phyloP scores from a whole-genome alignment of 805 yeast species.

The Komagataella pseudopastoris region DNA sequence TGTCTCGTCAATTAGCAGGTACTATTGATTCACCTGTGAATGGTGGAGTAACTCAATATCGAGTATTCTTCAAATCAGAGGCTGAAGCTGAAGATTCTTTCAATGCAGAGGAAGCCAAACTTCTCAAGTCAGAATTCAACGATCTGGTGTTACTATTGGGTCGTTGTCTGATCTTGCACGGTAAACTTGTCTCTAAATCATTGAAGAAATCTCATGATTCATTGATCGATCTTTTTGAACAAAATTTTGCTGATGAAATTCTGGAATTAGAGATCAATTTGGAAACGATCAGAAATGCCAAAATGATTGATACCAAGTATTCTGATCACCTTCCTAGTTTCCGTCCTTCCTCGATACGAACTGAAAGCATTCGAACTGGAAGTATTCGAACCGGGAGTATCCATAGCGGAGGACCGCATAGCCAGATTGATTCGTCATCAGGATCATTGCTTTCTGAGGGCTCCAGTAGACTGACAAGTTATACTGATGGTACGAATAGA shows the following conservation, averaged over 20 bases:
- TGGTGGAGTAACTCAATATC: conserved; percentile 82
- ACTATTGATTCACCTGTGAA: conserved; percentile 88
- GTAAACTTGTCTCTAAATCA: conserved; percentile 39
- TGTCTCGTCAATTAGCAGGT: conserved; percentile 64
- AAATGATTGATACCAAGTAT: not conserved
- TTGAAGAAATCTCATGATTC: conserved; percentile 56
- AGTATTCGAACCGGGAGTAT: not conserved
- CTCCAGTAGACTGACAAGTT: not conserved
- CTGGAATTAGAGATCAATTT: conserved; percentile 20
- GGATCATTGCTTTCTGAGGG: not conserved
- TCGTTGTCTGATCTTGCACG: conserved; percentile 59
- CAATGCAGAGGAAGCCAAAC: conserved; percentile 10
- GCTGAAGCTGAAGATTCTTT: conserved; percentile 13
- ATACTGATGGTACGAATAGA: not conserved
- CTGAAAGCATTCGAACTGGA: not conserved
- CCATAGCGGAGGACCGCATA: not conserved
- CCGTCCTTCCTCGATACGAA: not conserved
- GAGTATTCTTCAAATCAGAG: conserved; percentile 43
- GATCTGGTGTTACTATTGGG: conserved; percentile 55
- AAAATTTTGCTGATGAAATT: conserved; percentile 61
- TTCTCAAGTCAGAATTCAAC: conserved; percentile 39
- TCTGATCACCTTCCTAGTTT: not conserved
- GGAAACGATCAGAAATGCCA: not conserved
- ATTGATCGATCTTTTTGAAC: conserved; percentile 45
- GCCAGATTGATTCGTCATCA: not conserved